These are phyloP conservation scores for Ramularia endophylla DNA, from an alignment of 2,329 filamentous ascomycete species.

Conservation along the genomic window DNA sequence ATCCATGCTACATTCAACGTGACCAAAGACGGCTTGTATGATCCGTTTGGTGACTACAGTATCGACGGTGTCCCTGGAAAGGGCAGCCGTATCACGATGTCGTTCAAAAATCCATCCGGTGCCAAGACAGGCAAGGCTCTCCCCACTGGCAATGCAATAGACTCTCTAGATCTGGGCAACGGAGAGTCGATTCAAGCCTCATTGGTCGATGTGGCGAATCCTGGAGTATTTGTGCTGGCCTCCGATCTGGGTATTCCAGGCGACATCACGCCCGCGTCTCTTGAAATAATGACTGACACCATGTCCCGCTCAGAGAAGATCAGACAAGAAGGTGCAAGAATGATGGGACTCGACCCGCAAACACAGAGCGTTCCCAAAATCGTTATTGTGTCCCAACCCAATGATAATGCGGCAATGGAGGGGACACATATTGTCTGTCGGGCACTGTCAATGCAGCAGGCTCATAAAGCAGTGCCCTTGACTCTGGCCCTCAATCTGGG, in stretches of 20 bases:
- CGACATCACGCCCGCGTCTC: constrained; percentile 48
- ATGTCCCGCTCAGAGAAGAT: constrained; percentile 53
- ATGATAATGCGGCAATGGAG: constrained; percentile 1
- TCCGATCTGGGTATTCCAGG: constrained; percentile 47
- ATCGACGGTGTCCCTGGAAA: constrained; percentile 61
- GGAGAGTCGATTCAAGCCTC: constrained; percentile 45
- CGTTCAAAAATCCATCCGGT: constrained; percentile 57
- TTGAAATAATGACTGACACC: constrained; percentile 45
- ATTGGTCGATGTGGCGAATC: constrained; percentile 59
- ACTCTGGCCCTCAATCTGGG: constrained; percentile 39
- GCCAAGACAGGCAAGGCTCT: constrained; percentile 58
- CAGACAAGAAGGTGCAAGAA: constrained; percentile 50
- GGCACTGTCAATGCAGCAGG: constrained; percentile 40
- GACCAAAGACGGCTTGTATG: constrained; percentile 38
- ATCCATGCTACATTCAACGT: constrained; percentile 55
- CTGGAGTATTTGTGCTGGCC: constrained; percentile 56
- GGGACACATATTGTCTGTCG: constrained; percentile 36
- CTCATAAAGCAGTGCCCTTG: constrained; percentile 40
- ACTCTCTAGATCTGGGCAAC: constrained; percentile 38
- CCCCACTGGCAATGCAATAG: constrained; percentile 53
- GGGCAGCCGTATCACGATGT: constrained; percentile 52
- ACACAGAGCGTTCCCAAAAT: constrained; percentile 58
- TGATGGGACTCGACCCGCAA: constrained; percentile 53
- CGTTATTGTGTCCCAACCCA: constrained; percentile 43
- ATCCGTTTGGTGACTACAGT: constrained; percentile 46